Percentiles rank a stretch among this genome's conserved stretches.
Evolutionary conservation across 495 filamentous ascomycete genomes (phyloP).

Genomic region (Penicillium canescens): DNA sequence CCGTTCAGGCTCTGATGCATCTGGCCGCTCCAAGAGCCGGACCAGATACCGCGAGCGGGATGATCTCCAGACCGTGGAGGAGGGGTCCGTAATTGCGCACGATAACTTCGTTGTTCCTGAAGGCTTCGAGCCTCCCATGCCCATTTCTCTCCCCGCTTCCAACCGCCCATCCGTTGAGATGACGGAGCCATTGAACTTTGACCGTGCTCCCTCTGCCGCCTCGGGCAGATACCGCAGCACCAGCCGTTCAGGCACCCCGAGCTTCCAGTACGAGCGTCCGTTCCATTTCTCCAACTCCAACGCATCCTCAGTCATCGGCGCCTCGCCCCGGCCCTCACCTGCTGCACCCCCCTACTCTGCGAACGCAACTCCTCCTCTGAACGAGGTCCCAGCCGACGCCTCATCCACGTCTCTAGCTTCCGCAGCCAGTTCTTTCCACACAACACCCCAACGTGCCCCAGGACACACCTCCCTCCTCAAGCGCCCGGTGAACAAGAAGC

Average conservation of each 20-base stretch:
- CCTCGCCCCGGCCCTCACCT: constrained; percentile 54
- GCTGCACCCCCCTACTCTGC: constrained; percentile 51
- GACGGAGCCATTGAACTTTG: constrained; percentile 29
- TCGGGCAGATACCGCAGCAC: constrained; percentile 49
- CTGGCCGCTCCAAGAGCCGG: constrained; percentile 56
- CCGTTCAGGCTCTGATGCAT: constrained; percentile 63
- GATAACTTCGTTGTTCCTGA: constrained; percentile 26
- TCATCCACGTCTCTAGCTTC: constrained; percentile 17
- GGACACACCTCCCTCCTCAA: constrained; percentile 48
- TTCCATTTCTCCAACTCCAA: constrained; percentile 35
- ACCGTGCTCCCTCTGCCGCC: constrained; percentile 42
- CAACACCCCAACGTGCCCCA: constrained; percentile 30
- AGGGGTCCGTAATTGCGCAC: constrained; percentile 30
- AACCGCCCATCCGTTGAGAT: constrained; percentile 44
- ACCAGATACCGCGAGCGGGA: constrained; percentile 48
- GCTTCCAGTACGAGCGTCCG: constrained; percentile 43
- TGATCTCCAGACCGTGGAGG: constrained; percentile 43
- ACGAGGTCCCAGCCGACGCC: constrained; percentile 37
- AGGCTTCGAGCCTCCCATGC: constrained; percentile 26
- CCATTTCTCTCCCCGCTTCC: constrained; percentile 32
- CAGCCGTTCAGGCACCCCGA: constrained; percentile 44
- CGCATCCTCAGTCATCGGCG: constrained; percentile 42
- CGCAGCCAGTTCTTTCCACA: constrained; percentile 14
- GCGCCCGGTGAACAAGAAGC: constrained; percentile 66
- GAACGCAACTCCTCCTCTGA: constrained; percentile 56